Conservation (phyloP, 306 rosid species). For the Cucumis melo region DNA sequence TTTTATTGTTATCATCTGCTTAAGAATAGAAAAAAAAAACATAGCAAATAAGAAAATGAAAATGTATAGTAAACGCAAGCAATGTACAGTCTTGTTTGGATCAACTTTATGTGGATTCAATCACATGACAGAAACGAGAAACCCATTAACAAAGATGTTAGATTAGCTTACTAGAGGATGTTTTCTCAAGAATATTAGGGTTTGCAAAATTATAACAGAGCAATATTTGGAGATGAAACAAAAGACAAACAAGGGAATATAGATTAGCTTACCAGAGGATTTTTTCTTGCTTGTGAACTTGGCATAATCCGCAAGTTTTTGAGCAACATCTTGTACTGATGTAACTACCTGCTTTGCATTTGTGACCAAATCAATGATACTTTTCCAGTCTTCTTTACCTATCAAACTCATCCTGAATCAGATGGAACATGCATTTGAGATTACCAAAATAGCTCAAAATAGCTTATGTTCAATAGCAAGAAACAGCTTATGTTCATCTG, state of each 20-base stretch:
- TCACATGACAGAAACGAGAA: neutral
- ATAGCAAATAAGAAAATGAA: neutral
- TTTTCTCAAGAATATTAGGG: neutral
- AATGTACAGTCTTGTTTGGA: neutral
- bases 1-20: conserved; percentile 36
- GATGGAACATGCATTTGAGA: conserved; percentile 6
- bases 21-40: too few relatives aligned
- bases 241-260: neutral
- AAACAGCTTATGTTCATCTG: neutral
- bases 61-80: neutral
- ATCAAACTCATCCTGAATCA: conserved; percentile 54
- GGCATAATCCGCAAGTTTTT: conserved; percentile 65
- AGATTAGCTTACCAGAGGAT: conserved; percentile 30
- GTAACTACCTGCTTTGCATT: conserved; percentile 80
- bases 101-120: neutral
- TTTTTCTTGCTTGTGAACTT: conserved; percentile 38
- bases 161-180: too few relatives aligned
- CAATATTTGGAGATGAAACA: neutral
- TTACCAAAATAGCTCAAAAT: neutral
- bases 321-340: conserved; percentile 80
- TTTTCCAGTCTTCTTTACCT: conserved; percentile 81
- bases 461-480: neutral
- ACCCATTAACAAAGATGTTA: neutral
- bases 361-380: conserved; percentile 55
- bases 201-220: neutral